These are phyloP conservation scores for Baudoinia panamericana DNA, from an alignment of 495 filamentous ascomycete species.

Conservation along the genomic window DNA sequence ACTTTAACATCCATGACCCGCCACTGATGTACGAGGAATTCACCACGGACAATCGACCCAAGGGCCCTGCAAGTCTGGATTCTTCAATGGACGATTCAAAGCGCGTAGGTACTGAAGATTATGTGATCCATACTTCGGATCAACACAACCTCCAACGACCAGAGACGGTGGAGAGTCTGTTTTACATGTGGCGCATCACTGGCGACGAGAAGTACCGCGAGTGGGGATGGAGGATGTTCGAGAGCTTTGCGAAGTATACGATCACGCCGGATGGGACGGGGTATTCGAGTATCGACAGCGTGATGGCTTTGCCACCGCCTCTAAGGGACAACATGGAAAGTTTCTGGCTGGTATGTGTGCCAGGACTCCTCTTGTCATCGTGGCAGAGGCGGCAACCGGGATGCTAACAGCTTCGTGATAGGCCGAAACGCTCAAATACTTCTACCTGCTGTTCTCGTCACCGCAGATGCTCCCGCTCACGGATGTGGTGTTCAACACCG, in stretches of 20 bases:
- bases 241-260: slow-evolving; percentile 74
- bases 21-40: slow-evolving; percentile 42
- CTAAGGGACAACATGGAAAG: slow-evolving; percentile 33
- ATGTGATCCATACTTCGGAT: slow-evolving; percentile 60
- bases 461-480: slow-evolving; percentile 72
- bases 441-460: slow-evolving; percentile 87
- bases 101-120: slow-evolving; percentile 41
- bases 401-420: slow-evolving; percentile 20
- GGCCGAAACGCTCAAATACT: slow-evolving; percentile 96
- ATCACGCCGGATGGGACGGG: slow-evolving; percentile 54
- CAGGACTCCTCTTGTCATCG: too few species aligned
- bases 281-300: slow-evolving; percentile 72
- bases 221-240: slow-evolving; percentile 99
- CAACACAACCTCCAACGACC: slow-evolving; percentile 89
- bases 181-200: slow-evolving; percentile 98
- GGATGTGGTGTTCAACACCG: slow-evolving; percentile 84
- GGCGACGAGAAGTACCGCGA: slow-evolving; percentile 80
- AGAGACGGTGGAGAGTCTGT: slow-evolving; percentile 85
- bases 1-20: slow-evolving; percentile 62
- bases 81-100: slow-evolving; percentile 1
- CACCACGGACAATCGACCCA: slow-evolving; percentile 20
- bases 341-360: slow-evolving; percentile 51
- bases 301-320: slow-evolving; percentile 32
- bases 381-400: background rate
- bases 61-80: slow-evolving; percentile 2